Evolutionary conservation across 225 moss, liverwort and hornwort species (phyloP).

Genomic region (Thuidium tamariscinum): DNA sequence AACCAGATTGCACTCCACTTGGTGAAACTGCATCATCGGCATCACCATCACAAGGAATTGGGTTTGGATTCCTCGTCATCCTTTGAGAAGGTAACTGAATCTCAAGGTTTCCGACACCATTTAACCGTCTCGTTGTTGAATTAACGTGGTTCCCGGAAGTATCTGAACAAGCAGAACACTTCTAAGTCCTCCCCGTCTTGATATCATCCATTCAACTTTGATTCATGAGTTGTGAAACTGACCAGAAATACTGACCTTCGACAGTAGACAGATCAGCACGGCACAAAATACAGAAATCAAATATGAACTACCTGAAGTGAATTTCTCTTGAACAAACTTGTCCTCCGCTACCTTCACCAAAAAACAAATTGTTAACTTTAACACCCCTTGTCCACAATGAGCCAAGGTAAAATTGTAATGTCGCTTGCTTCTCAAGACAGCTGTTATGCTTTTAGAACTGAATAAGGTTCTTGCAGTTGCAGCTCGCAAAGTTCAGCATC

Average conservation of each 20-base stretch:
- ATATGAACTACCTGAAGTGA: neutral
- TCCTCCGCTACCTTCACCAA: constrained; percentile 32
- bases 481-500: neutral
- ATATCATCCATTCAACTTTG: neutral
- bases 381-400: neutral
- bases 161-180: neutral
- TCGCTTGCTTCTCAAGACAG: neutral
- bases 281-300: neutral
- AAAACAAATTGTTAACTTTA: constrained; percentile 10
- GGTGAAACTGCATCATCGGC: constrained; percentile 23
- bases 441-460: neutral
- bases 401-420: neutral
- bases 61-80: constrained; percentile 1
- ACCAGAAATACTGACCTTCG: neutral
- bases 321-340: neutral
- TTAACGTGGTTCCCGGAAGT: neutral
- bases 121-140: neutral
- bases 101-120: constrained; percentile 14
- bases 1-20: constrained; percentile 11
- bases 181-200: neutral
- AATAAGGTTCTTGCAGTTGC: neutral
- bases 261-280: neutral
- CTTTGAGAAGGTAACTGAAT: constrained; percentile 6
- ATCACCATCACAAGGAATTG: constrained; percentile 10
- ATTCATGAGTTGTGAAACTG: neutral